Base-by-base conservation (phyloP, 352 stramenopile genomes). In the Pythium sp. region DNA sequence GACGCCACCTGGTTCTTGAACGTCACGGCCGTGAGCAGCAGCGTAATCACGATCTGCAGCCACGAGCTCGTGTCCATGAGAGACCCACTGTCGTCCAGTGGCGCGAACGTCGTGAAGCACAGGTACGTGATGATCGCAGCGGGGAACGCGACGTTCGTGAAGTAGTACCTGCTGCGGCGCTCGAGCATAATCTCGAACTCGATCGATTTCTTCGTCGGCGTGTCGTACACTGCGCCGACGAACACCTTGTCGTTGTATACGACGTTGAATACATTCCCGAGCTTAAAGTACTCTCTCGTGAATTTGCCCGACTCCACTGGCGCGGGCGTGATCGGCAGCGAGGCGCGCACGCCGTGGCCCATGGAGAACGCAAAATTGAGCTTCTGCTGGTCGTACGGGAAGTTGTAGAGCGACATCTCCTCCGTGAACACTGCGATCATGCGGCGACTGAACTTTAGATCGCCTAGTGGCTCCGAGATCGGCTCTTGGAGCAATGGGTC, bases 361-460 rank as follows among this genome's bases (percentile, higher is more conserved):
- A 80, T 78, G 0, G 79, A 77, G 41, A 88, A 85, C 3, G 72
- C 66, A 51, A 88, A 85, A 11, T 71, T 81, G 32, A 90, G 58
- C 56, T 86, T 86, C 62, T 90, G 81, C 41, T 85, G 77, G 58
- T 90, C 81, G 32, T 86, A 84, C 11, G 81, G 81, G 57, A 90
- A 90, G 60, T 69, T 78, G 47, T 81, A 77, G 15, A 87, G 63
- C 3, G 74, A 72, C 79, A 90, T 87, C 49, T 90, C 77, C 51
- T 87, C 81, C 2, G 58, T 85, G 62, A 90, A 90, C 6, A 74
- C 67, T 2, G 77, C 81, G 59, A 75, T 68, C 2, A 84, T 62
- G 2, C 79, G 77, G 0, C 77, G 76, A 14, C 66, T 79, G 64
- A 75, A 85, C 58, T 80, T 71, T 0, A 84, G 55, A 32, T 86